A percentile compares a stretch with the other conserved stretches of the same genome.
Evolutionary conservation across 441 rosid species (phyloP).

Genomic region (California macrophylla): DNA sequence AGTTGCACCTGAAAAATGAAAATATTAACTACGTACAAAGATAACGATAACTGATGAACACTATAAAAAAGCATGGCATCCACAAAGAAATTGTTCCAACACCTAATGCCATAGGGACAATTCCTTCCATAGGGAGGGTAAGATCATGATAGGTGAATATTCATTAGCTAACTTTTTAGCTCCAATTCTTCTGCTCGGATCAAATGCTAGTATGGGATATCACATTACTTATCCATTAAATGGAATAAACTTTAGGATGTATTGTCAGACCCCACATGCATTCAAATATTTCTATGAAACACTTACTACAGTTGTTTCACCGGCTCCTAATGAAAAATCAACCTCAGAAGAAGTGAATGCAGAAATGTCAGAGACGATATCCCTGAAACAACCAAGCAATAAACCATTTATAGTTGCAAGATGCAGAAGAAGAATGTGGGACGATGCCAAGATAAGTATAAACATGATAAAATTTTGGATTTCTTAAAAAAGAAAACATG

Average conservation of each 20-base stretch:
- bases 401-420: constrained; percentile 12
- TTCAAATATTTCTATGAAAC: constrained; percentile 18
- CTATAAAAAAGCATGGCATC: background rate
- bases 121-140: background rate
- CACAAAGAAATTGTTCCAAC: background rate
- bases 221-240: constrained; percentile 3
- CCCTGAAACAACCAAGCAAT: constrained; percentile 37
- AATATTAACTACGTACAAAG: background rate
- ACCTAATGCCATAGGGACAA: background rate
- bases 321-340: constrained; percentile 52
- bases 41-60: constrained; percentile 4
- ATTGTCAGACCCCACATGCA: constrained; percentile 2
- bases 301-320: constrained; percentile 61
- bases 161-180: background rate
- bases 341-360: constrained; percentile 63
- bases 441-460: background rate
- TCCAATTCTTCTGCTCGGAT: background rate
- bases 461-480: background rate
- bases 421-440: constrained; percentile 3
- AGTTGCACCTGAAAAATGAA: constrained; percentile 56
- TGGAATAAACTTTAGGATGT: constrained; percentile 5
- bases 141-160: background rate
- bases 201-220: background rate
- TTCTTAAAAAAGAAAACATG: background rate
- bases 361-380: constrained; percentile 31